Conservation (phyloP, 257 asterid genomes). For the Perilla frutescens region DNA sequence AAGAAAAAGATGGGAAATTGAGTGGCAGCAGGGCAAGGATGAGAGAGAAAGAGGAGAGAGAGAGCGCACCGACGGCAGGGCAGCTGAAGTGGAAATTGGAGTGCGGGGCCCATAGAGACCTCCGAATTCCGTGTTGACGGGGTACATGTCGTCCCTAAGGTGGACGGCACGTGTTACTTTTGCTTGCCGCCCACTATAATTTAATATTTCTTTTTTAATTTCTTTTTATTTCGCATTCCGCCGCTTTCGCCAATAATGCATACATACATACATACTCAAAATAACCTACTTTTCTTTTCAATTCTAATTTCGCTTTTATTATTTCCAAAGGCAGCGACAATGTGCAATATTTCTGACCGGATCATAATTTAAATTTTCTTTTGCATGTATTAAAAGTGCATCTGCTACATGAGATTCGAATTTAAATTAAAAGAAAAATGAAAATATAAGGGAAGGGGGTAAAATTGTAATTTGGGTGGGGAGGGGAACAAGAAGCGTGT, state of each 20-base stretch:
- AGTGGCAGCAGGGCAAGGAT: background rate
- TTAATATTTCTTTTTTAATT: background rate
- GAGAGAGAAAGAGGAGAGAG: slow-evolving; percentile 20
- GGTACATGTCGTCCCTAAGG: slow-evolving; percentile 61
- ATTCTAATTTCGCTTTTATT: background rate
- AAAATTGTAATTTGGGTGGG: background rate
- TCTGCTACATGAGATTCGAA: too few species aligned
- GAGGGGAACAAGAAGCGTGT: slow-evolving; percentile 42
- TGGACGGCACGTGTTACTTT: slow-evolving; percentile 69
- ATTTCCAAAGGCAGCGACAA: background rate
- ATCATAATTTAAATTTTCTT: background rate
- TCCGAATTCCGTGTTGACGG: slow-evolving; percentile 69
- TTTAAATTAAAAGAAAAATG: too few species aligned
- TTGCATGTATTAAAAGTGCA: too few species aligned
- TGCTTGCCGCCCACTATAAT: slow-evolving; percentile 48
- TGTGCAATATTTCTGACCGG: background rate
- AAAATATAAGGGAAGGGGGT: background rate
- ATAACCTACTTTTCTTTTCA: too few species aligned
- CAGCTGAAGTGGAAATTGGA: slow-evolving; percentile 29
- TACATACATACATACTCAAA: background rate
- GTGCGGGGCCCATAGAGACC: slow-evolving; percentile 39
- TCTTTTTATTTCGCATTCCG: background rate
- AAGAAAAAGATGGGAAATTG: background rate
- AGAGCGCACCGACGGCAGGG: slow-evolving; percentile 43
- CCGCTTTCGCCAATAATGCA: background rate